A percentile compares a stretch with the other conserved stretches of the same genome.
Conservation (phyloP, 768 basidiomycete species). For the Brasilioporus rufonigricans region DNA sequence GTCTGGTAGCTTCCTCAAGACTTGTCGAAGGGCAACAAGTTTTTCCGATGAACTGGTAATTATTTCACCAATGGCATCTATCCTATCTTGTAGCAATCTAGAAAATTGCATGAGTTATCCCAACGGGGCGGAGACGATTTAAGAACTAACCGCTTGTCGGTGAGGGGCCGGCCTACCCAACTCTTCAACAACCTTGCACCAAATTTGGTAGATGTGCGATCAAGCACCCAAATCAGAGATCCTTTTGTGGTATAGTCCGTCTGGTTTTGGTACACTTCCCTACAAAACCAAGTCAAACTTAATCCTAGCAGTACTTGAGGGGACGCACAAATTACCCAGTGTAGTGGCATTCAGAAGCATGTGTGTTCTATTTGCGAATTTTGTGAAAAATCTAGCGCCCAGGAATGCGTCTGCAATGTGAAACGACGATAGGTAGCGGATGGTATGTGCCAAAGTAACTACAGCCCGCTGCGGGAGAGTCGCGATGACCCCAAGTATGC, state of each 20-base stretch:
- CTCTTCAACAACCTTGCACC: constrained; percentile 77
- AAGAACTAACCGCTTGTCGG: constrained; percentile 57
- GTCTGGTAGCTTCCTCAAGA: constrained; percentile 80
- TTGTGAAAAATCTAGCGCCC: constrained; percentile 74
- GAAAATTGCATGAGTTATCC: background rate
- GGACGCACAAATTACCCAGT: constrained; percentile 64
- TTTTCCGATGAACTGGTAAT: constrained; percentile 55
- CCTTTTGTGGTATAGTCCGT: constrained; percentile 74
- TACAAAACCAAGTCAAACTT: constrained; percentile 20
- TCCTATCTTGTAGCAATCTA: constrained; percentile 72
- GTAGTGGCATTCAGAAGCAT: constrained; percentile 93
- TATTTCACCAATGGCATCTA: constrained; percentile 87
- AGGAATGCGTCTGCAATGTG: constrained; percentile 75
- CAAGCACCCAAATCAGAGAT: constrained; percentile 81
- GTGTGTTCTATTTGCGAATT: constrained; percentile 71
- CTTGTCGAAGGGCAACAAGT: constrained; percentile 62
- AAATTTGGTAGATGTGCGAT: constrained; percentile 86
- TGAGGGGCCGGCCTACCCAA: constrained; percentile 87
- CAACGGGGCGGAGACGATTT: background rate
- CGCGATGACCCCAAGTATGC: constrained; percentile 57
- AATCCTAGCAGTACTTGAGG: background rate
- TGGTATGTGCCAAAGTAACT: constrained; percentile 68
- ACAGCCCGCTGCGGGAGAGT: constrained; percentile 70
- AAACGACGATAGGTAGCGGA: constrained; percentile 71
- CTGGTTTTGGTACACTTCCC: constrained; percentile 90